phyloP scores from a whole-genome alignment of 345 rosid genomes.

The Clausena lansium region DNA sequence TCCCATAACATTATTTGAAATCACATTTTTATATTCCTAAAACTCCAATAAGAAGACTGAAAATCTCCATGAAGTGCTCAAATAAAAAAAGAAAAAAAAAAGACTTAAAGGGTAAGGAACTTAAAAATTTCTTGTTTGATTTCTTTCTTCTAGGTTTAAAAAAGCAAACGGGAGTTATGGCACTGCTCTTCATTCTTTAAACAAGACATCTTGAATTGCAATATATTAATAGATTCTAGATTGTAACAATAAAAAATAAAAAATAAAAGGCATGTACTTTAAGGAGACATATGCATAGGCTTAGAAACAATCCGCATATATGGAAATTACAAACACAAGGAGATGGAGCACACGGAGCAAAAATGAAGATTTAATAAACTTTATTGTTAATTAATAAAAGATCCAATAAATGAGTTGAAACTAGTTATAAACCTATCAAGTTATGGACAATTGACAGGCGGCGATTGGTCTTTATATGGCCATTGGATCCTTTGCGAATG shows the following conservation, averaged over 20 bases:
- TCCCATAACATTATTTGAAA: too few species aligned
- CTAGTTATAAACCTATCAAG: background rate
- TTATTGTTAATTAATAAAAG: too few species aligned
- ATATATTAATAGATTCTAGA: too few species aligned
- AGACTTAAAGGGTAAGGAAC: background rate
- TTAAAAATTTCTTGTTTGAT: background rate
- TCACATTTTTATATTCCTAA: too few species aligned
- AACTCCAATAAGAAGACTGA: too few species aligned
- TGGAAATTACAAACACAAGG: too few species aligned
- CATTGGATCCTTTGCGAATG: background rate
- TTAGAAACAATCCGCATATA: too few species aligned
- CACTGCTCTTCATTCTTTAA: background rate
- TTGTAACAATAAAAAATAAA: too few species aligned
- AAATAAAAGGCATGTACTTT: too few species aligned
- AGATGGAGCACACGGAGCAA: background rate
- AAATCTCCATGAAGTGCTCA: background rate
- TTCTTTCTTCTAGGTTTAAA: background rate
- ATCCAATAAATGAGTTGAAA: too few species aligned
- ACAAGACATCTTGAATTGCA: background rate
- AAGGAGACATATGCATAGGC: too few species aligned
- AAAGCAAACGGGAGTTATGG: background rate
- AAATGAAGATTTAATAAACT: background rate
- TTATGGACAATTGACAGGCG: background rate
- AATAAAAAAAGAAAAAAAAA: background rate
- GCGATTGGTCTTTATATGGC: background rate